Evolutionary conservation across 1,284 basidiomycete genomes (phyloP).

Genomic region (Erythrobasidium hasegawianum): DNA sequence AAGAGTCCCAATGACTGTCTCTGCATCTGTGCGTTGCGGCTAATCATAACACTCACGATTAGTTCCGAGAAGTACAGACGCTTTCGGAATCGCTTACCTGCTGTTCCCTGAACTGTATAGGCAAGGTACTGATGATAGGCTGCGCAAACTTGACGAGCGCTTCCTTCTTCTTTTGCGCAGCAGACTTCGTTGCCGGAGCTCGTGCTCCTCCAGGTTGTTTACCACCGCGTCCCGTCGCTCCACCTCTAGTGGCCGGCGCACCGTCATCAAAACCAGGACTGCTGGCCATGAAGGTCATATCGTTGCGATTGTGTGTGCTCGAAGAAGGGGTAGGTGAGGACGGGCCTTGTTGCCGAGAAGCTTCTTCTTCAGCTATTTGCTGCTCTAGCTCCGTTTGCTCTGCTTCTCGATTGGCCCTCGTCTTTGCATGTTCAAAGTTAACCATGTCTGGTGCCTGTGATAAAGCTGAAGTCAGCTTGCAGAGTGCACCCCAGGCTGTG

Average conservation of each 20-base stretch:
- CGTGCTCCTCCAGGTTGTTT: constrained; percentile 24
- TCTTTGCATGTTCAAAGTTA: constrained; percentile 38
- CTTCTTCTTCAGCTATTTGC: constrained; percentile 1
- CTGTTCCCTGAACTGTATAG: constrained; percentile 43
- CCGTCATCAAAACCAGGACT: neutral
- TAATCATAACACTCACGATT: no score
- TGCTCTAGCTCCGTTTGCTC: neutral
- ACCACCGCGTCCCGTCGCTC: neutral
- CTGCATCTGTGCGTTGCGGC: constrained; percentile 38
- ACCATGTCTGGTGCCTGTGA: constrained; percentile 38
- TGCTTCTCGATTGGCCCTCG: constrained; percentile 5
- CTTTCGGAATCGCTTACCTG: constrained; percentile 34
- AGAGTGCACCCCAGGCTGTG: no score
- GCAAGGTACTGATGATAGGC: constrained; percentile 40
- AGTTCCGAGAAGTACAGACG: no score
- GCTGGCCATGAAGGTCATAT: constrained; percentile 10
- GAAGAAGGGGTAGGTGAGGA: neutral
- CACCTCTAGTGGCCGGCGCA: neutral
- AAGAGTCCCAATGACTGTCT: constrained; percentile 38
- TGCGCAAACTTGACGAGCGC: constrained; percentile 40
- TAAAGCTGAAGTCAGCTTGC: neutral
- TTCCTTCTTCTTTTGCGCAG: constrained; percentile 39
- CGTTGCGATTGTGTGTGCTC: neutral
- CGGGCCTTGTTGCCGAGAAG: neutral
- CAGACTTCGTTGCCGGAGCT: constrained; percentile 12